A percentile compares a stretch with the other conserved stretches of the same genome.
These are phyloP conservation scores for Erythrophleum fordii DNA, from an alignment of 306 rosid species.

Conservation along the genomic window DNA sequence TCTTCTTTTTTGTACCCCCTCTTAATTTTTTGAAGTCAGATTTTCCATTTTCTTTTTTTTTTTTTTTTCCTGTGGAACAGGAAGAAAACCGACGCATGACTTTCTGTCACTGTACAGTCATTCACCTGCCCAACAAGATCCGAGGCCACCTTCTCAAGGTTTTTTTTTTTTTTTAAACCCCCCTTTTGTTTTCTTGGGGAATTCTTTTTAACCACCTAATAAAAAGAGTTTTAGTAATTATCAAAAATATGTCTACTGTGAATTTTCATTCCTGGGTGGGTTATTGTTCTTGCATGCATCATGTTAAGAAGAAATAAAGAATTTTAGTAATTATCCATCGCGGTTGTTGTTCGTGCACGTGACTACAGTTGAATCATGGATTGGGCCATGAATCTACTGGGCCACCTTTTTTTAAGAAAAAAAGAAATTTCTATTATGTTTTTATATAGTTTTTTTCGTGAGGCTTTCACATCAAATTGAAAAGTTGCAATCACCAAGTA, in stretches of 20 bases:
- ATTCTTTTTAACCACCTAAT: not conserved
- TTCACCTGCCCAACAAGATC: conserved; percentile 83
- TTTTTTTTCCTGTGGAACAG: conserved; percentile 20
- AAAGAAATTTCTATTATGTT: not conserved
- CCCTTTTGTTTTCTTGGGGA: too few relatives aligned
- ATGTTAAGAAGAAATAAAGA: not conserved
- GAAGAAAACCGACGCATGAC: conserved; percentile 89
- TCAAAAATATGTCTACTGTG: conserved; percentile 20
- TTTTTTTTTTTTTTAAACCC: conserved; percentile 17
- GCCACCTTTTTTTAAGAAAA: conserved; percentile 30
- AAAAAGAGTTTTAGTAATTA: conserved; percentile 6
- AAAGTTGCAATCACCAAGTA: conserved; percentile 47
- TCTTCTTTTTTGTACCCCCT: not conserved
- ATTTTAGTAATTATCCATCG: conserved; percentile 36
- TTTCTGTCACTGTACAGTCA: conserved; percentile 86
- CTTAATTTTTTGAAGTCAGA: not conserved
- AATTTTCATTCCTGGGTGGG: not conserved
- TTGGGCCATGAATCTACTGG: conserved; percentile 60
- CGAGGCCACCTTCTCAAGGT: conserved; percentile 92
- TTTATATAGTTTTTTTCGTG: not conserved
- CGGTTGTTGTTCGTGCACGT: conserved; percentile 77
- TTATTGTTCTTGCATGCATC: conserved; percentile 1
- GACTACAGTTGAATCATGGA: conserved; percentile 74
- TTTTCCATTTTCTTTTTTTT: not conserved
- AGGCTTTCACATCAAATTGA: conserved; percentile 38